Percentiles rank a stretch among this genome's conserved stretches.
phyloP scores from a whole-genome alignment of 2,329 filamentous ascomycete species.

The Paecilomyces dactylethromorphus region DNA sequence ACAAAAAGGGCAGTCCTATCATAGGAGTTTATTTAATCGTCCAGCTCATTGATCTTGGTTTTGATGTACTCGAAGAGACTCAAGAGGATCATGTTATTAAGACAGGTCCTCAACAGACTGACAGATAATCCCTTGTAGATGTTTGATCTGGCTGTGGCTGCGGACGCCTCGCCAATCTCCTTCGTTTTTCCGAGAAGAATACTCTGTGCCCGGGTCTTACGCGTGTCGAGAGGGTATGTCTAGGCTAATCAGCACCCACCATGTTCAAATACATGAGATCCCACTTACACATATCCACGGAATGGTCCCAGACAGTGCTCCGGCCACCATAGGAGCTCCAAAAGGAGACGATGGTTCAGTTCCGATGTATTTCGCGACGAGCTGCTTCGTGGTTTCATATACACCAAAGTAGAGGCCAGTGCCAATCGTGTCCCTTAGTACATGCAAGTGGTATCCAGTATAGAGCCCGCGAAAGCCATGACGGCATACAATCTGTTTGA shows the following conservation, averaged over 20 bases:
- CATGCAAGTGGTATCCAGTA: slow-evolving; percentile 40
- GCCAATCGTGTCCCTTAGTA: slow-evolving; percentile 39
- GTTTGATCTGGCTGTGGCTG: slow-evolving; percentile 34
- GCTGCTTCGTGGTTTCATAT: slow-evolving; percentile 43
- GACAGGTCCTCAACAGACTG: slow-evolving; percentile 38
- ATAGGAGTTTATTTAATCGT: slow-evolving; percentile 11
- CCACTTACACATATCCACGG: slow-evolving; percentile 41
- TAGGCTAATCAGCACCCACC: slow-evolving; percentile 11
- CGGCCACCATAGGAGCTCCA: slow-evolving; percentile 38
- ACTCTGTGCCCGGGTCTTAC: slow-evolving; percentile 44
- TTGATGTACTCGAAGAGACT: slow-evolving; percentile 42
- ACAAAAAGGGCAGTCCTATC: neutral
- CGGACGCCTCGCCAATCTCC: slow-evolving; percentile 34
- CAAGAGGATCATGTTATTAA: slow-evolving; percentile 45
- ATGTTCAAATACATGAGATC: neutral
- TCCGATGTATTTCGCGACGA: slow-evolving; percentile 37
- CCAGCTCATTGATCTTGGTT: slow-evolving; percentile 35
- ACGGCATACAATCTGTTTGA: slow-evolving; percentile 36
- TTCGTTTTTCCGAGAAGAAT: slow-evolving; percentile 37
- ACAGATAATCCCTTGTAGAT: slow-evolving; percentile 45
- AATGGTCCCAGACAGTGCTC: slow-evolving; percentile 40
- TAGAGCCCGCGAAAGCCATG: slow-evolving; percentile 40
- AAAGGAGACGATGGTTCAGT: slow-evolving; percentile 34
- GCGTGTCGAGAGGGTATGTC: slow-evolving; percentile 44
- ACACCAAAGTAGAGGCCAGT: slow-evolving; percentile 42